A percentile compares a stretch with the other conserved stretches of the same genome.
phyloP scores from a whole-genome alignment of 2,329 filamentous ascomycete genomes.

The Aspergillus tanneri region DNA sequence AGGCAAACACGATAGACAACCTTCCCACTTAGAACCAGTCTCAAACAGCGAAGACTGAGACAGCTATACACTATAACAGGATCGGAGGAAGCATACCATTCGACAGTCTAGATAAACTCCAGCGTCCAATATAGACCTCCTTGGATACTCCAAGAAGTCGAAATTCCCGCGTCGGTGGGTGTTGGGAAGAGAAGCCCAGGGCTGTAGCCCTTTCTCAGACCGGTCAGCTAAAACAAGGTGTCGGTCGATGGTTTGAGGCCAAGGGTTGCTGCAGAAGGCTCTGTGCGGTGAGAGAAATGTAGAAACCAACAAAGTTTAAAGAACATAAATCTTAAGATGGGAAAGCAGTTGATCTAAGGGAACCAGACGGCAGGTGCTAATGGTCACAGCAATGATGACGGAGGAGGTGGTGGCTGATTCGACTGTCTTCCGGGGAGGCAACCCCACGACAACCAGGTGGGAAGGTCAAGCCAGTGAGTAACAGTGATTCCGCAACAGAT shows the following conservation, averaged over 20 bases:
- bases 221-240: too few species aligned
- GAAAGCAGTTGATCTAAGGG: neutral
- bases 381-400: neutral
- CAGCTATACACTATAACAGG: neutral
- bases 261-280: neutral
- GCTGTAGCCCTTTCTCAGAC: neutral
- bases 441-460: conserved; percentile 11
- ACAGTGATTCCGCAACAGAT: too few species aligned
- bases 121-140: neutral
- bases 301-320: neutral
- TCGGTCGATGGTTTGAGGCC: too few species aligned
- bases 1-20: neutral
- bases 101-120: conserved; percentile 9
- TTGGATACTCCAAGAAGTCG: neutral
- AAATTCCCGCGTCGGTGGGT: neutral
- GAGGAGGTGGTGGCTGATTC: neutral
- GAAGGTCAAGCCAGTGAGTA: neutral
- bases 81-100: conserved; percentile 17
- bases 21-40: neutral
- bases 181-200: neutral
- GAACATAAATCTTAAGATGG: neutral
- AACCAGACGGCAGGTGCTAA: neutral
- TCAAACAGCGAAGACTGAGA: neutral
- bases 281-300: neutral
- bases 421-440: conserved; percentile 2